Conservation (phyloP, 164 flowering plant genomes). For the Taxillus chinensis region DNA sequence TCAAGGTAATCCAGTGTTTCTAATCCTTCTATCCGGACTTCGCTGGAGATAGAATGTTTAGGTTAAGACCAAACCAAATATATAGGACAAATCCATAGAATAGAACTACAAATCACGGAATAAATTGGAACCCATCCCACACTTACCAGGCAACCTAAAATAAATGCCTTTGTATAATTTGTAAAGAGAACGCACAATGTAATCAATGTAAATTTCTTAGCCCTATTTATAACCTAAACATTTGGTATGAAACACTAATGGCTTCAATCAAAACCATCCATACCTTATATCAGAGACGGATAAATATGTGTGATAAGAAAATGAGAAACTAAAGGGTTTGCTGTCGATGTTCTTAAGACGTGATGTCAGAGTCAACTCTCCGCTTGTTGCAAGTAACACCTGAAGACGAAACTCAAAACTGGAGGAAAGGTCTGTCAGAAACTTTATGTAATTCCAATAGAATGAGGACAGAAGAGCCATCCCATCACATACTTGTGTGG, state of each 20-base stretch:
- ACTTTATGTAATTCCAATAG: neutral
- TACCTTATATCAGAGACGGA: slow-evolving; percentile 96
- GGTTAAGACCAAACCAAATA: too few relatives aligned
- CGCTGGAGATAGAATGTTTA: slow-evolving; percentile 35
- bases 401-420: slow-evolving; percentile 93
- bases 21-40: slow-evolving; percentile 94
- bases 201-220: too few relatives aligned
- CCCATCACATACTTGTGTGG: slow-evolving; percentile 58
- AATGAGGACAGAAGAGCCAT: neutral
- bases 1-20: slow-evolving; percentile 94
- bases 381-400: slow-evolving; percentile 60
- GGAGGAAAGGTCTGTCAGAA: slow-evolving; percentile 8
- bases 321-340: slow-evolving; percentile 92
- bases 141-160: too few relatives aligned
- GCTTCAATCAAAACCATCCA: neutral
- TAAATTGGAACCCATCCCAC: too few relatives aligned
- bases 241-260: neutral
- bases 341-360: slow-evolving; percentile 76
- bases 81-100: too few relatives aligned
- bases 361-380: slow-evolving; percentile 59
- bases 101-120: too few relatives aligned
- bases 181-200: too few relatives aligned
- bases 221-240: too few relatives aligned
- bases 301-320: slow-evolving; percentile 79
- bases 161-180: too few relatives aligned